Base-by-base conservation (phyloP, 441 rosid genomes). In the Iberis amara region DNA sequence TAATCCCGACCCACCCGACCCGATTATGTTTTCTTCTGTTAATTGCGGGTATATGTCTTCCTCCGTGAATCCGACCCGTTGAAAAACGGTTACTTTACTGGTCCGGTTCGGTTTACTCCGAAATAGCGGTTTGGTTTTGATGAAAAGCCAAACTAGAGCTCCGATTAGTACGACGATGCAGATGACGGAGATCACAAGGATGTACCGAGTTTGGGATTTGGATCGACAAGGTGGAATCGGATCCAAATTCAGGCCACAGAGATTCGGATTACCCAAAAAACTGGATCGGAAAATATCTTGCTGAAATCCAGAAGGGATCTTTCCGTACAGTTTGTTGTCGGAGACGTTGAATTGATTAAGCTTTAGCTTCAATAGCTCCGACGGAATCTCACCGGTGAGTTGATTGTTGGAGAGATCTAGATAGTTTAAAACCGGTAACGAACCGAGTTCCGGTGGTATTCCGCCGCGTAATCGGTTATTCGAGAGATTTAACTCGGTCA, bases 331-430 rank as follows among this genome's bases (percentile, higher is more conserved):
- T 18, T 39, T 39, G 39, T 86, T 86, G 46, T 75, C 23, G 2
- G 95, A 86, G 37, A 86, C 47, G 23, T 86, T 79, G 76, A 86
- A 79, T 41, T 44, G 30, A n/a, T 70, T 68, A 2, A 86, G 73
- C 71, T 18, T 78, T 53, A 76, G 55, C 61, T 55, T 78, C 12
- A 79, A 52, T 39, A 86, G 24, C 65, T 57, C 79, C 32, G 31
- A 8, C 1, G 95, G 89, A 33, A 86, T 75, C 59, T 68, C 73
- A 1, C 89, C 92, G 15, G 74, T 63, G 28, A 86, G 50, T 39
- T 10, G 52, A 70, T 86, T 86, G 3, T 53, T 59, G 0, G 95
- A 75, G 42, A 86, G 78, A 69, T 86, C 89, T n/a, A 86, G 68
- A 42, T 57, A 70, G 2, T 7, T 73, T 32, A 83, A 63, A 36